Base-by-base conservation (phyloP, 768 basidiomycete genomes). In the Rhodotorula graminis region DNA sequence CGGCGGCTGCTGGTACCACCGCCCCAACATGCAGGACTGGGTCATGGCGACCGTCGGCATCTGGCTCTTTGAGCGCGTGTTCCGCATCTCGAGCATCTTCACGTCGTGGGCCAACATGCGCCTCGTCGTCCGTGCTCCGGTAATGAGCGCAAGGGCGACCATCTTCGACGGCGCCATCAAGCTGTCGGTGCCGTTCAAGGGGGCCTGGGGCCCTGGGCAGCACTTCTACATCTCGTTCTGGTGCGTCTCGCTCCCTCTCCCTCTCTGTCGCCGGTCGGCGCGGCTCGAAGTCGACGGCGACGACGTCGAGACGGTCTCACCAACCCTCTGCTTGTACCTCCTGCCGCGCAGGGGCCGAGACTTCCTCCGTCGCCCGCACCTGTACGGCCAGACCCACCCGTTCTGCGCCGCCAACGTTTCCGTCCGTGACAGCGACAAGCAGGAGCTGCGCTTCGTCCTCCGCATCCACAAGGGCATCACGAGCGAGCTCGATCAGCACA, bases 181-280 rank as follows among this genome's bases (percentile, higher is more conserved):
- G 64, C 74, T 71, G 46, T 14, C 33, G 14, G 64, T 75, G 0
- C 74, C 74, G 49, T 65, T 53, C 60, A 46, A 52, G 2, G 58
- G 61, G 4, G n/a, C 37, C 2, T 75, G 74, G 74, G 12, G 31
- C 3, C 64, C 70, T 0, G 74, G 74, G 1, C 65, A 71, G 37
- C 69, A 70, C 53, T 61, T 58, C 50, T 75, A 75, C 61, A 15
- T 75, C 46, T 71, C 74, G 14, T 71, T 75, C 64, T 75, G 74
- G 63, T 60, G 23, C 46, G 65, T 40, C 25, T n/a, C 9, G 25
- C 29, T 16, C 5, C 14, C 19, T 15, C 52, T 16, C 14, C 25
- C 44, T 58, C 25, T 2, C 44, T 27, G 5, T 47, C 23, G 1
- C 8, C 5, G 37, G 5, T 37, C 37, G 37, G 37, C 37, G 37